A percentile compares a stretch with the other conserved stretches of the same genome.
Evolutionary conservation across 2,329 filamentous ascomycete genomes (phyloP).

Genomic region (Aspergillus pseudoglaucus): DNA sequence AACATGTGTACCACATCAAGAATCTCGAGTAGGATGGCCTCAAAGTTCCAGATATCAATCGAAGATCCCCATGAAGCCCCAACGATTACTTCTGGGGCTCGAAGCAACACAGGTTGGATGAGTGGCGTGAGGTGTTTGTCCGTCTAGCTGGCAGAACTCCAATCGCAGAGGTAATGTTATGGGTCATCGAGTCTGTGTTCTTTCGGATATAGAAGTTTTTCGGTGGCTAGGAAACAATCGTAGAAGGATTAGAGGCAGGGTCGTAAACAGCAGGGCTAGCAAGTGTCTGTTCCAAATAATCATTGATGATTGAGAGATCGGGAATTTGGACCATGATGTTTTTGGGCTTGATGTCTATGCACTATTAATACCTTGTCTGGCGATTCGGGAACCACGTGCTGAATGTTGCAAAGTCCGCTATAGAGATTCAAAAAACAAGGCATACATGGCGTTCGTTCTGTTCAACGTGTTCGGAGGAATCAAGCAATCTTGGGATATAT

Average conservation of each 20-base stretch:
- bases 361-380: too few relatives aligned
- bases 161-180: conserved; percentile 17
- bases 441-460: conserved; percentile 24
- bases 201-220: conserved; percentile 5
- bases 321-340: conserved; percentile 20
- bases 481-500: conserved; percentile 13
- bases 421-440: conserved; percentile 21
- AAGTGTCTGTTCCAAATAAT: conserved; percentile 1
- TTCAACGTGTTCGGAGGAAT: conserved; percentile 20
- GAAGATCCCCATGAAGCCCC: conserved; percentile 16
- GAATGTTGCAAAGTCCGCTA: conserved; percentile 17
- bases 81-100: conserved; percentile 22
- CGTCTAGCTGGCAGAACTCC: conserved; percentile 16
- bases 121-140: conserved; percentile 14
- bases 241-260: conserved; percentile 1
- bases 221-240: conserved; percentile 2
- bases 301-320: conserved; percentile 4
- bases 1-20: conserved; percentile 9
- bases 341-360: conserved; percentile 18
- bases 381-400: conserved; percentile 13
- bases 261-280: conserved; percentile 3
- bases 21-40: conserved; percentile 8
- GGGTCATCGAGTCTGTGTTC: conserved; percentile 2
- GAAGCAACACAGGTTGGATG: conserved; percentile 16
- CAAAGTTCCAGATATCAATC: conserved; percentile 20